These are phyloP conservation scores for Flagelloscypha sp. DNA, from an alignment of 768 basidiomycete genomes.

Conservation along the genomic window DNA sequence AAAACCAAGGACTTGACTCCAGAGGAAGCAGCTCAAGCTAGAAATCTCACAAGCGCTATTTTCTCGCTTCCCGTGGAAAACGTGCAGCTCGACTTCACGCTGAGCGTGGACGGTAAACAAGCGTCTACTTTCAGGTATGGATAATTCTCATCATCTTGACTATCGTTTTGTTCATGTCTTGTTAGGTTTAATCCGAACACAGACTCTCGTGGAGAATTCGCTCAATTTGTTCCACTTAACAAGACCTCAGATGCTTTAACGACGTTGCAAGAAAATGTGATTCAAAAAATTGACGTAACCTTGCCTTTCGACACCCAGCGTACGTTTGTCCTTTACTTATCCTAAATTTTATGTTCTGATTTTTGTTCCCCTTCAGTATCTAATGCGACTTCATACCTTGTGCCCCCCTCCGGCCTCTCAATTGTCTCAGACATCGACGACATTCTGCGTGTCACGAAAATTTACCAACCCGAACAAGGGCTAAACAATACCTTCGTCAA, in stretches of 20 bases:
- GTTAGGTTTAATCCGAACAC: no score
- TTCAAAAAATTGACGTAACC: constrained; percentile 5
- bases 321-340: no score
- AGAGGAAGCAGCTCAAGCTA: constrained; percentile 8
- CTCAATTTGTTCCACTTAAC: constrained; percentile 3
- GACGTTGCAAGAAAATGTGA: constrained; percentile 3
- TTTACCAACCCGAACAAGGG: constrained; percentile 23
- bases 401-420: constrained; percentile 19
- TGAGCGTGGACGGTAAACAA: constrained; percentile 6
- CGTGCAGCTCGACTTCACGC: constrained; percentile 4
- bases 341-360: no score
- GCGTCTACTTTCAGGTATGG: constrained; percentile 8
- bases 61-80: constrained; percentile 9
- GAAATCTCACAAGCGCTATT: constrained; percentile 9
- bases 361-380: no score
- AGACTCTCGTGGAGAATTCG: constrained; percentile 7
- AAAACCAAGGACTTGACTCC: constrained; percentile 6
- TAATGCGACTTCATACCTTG: constrained; percentile 23
- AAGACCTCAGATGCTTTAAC: not conserved
- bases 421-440: constrained; percentile 27
- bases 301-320: constrained; percentile 4
- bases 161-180: no score
- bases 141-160: no score
- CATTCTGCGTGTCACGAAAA: constrained; percentile 24
- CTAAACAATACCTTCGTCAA: constrained; percentile 23